These are phyloP conservation scores for Rauvolfia tetraphylla DNA, from an alignment of 257 asterid species.

Conservation along the genomic window DNA sequence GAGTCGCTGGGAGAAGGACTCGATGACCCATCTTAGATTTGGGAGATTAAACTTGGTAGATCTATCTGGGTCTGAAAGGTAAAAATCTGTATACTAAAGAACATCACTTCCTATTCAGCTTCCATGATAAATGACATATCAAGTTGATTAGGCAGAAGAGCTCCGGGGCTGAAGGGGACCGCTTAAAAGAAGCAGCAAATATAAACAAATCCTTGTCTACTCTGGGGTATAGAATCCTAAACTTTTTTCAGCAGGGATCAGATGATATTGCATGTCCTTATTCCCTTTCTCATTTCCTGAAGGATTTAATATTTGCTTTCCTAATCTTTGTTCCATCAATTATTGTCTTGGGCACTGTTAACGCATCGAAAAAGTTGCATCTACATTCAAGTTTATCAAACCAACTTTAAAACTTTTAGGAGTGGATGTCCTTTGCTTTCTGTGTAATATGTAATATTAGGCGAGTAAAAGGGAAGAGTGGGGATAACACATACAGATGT, in stretches of 20 bases:
- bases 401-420: neutral
- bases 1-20: slow-evolving; percentile 82
- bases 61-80: slow-evolving; percentile 95
- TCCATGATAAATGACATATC: slow-evolving; percentile 17
- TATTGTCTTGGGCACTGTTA: neutral
- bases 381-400: neutral
- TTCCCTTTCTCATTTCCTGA: neutral
- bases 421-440: neutral
- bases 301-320: neutral
- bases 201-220: slow-evolving; percentile 85
- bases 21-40: slow-evolving; percentile 71
- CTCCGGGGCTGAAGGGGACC: slow-evolving; percentile 88
- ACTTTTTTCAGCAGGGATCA: neutral
- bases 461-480: too few relatives aligned
- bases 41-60: slow-evolving; percentile 83
- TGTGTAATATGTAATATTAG: neutral
- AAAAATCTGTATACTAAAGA: slow-evolving; percentile 16
- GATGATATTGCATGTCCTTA: neutral
- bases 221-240: slow-evolving; percentile 56
- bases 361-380: neutral
- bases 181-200: slow-evolving; percentile 86
- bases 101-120: slow-evolving; percentile 15
- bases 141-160: slow-evolving; percentile 64
- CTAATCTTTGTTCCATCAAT: neutral
- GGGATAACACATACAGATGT: neutral